phyloP scores from a whole-genome alignment of 805 yeast genomes.

The Candida succiphila region DNA sequence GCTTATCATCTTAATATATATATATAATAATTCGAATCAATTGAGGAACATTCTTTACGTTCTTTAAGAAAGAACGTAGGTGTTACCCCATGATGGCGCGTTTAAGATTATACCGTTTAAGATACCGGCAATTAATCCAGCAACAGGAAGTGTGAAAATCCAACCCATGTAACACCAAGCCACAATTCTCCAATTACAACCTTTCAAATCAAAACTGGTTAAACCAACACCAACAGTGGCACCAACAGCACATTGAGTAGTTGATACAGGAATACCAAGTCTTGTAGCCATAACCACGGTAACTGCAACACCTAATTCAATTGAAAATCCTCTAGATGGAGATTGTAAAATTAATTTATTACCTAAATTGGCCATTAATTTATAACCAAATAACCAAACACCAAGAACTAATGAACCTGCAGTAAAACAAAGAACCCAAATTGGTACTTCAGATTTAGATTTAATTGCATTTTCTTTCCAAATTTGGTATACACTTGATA shows the following conservation, averaged over 20 bases:
- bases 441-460: conserved; percentile 48
- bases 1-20: too few species aligned
- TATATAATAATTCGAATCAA: too few species aligned
- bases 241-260: conserved; percentile 74
- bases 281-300: conserved; percentile 71
- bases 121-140: conserved; percentile 64
- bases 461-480: conserved; percentile 44
- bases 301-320: conserved; percentile 71
- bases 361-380: conserved; percentile 59
- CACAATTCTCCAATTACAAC: conserved; percentile 74
- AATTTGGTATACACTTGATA: conserved; percentile 51
- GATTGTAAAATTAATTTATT: conserved; percentile 67
- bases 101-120: conserved; percentile 52
- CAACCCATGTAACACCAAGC: conserved; percentile 64
- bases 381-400: conserved; percentile 60
- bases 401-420: conserved; percentile 63
- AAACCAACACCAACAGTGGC: conserved; percentile 70
- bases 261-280: conserved; percentile 61
- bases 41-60: too few species aligned
- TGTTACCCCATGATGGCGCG: conserved; percentile 42
- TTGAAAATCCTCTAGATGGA: conserved; percentile 68
- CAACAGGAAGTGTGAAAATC: conserved; percentile 63
- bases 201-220: conserved; percentile 51
- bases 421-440: conserved; percentile 62
- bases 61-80: conserved; percentile 13